phyloP scores from a whole-genome alignment of 106 monocot species.

The Amphibolis antarctica region DNA sequence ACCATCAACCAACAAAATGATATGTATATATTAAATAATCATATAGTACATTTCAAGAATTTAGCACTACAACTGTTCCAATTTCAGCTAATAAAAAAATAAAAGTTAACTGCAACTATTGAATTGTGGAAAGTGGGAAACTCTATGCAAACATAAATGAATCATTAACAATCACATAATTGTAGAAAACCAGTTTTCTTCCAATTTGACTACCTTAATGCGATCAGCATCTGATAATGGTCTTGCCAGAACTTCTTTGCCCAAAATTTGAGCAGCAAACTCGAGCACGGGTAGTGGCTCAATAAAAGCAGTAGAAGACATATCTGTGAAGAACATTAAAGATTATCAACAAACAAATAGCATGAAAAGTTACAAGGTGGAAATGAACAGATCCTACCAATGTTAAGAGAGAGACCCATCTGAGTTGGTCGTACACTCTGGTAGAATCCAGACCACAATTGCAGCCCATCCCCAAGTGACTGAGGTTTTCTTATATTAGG shows the following conservation, averaged over 20 bases:
- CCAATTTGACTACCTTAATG: constrained; percentile 47
- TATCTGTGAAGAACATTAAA: constrained; percentile 31
- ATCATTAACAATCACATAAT: too few species aligned
- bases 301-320: constrained; percentile 87
- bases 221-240: constrained; percentile 80
- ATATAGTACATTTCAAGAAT: neutral
- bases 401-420: constrained; percentile 90
- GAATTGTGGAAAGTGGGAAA: too few species aligned
- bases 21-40: neutral
- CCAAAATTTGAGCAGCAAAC: constrained; percentile 67
- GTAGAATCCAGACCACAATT: constrained; percentile 90
- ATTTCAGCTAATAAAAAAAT: too few species aligned
- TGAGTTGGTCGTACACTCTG: constrained; percentile 91
- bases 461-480: constrained; percentile 67
- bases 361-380: too few species aligned
- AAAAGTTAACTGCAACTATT: too few species aligned
- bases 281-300: constrained; percentile 91
- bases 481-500: constrained; percentile 73
- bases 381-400: constrained; percentile 31
- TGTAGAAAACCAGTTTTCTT: neutral
- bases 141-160: too few species aligned
- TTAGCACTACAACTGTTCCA: neutral
- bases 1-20: constrained; percentile 2
- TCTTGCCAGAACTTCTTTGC: constrained; percentile 58
- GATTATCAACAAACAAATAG: neutral